Conservation (phyloP, 108 stramenopile species). For the Pseudonitzschia pungens region DNA sequence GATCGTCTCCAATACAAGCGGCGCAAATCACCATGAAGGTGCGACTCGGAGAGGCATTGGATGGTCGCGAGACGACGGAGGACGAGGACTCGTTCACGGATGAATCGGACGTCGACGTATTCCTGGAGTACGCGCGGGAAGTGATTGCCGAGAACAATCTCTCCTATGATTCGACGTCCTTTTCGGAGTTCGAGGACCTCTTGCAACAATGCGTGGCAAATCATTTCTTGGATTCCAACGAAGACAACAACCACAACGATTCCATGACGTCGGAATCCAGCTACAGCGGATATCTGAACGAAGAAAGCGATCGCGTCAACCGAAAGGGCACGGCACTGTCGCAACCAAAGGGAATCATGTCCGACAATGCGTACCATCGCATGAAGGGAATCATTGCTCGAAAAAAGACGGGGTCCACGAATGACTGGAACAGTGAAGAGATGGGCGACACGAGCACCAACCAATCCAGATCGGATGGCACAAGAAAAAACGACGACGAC, state of each 20-base stretch:
- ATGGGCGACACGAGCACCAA: neutral
- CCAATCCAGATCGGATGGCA: neutral
- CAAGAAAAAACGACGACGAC: neutral
- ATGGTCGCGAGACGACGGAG: neutral
- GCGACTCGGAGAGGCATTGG: neutral
- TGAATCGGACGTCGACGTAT: slow-evolving; percentile 24
- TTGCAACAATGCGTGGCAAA: slow-evolving; percentile 11
- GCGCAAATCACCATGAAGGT: neutral
- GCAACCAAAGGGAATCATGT: neutral
- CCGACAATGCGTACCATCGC: neutral
- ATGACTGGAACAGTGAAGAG: neutral
- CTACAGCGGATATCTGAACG: slow-evolving; percentile 10
- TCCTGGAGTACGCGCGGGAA: slow-evolving; percentile 30
- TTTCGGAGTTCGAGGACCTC: slow-evolving; percentile 18
- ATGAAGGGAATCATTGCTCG: slow-evolving; percentile 14
- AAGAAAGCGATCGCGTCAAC: neutral
- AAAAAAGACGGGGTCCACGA: neutral
- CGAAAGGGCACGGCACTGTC: neutral
- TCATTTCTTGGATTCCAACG: slow-evolving; percentile 21
- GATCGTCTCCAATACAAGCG: neutral
- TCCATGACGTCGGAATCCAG: slow-evolving; percentile 15
- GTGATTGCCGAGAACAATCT: slow-evolving; percentile 21
- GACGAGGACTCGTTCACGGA: slow-evolving; percentile 12
- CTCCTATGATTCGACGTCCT: slow-evolving; percentile 21
- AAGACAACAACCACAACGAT: slow-evolving; percentile 13